Evolutionary conservation across 192 early-diverging fungal species (phyloP).

Genomic region (Dissophora globulifera): DNA sequence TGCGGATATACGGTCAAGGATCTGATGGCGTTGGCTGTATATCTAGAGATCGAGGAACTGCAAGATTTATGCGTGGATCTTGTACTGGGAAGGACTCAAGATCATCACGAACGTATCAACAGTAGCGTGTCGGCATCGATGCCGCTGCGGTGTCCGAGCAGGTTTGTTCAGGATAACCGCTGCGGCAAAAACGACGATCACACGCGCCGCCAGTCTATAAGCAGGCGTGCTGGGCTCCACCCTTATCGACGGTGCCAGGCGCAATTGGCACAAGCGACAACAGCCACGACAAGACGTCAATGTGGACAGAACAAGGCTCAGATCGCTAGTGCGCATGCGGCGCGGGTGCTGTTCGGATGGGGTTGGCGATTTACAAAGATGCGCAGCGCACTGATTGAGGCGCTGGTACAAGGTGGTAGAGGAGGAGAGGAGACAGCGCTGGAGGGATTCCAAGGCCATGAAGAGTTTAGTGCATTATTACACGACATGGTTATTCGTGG

Average conservation of each 20-base stretch:
- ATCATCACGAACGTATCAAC: too few species aligned
- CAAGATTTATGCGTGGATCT: conserved; percentile 33
- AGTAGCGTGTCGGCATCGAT: too few species aligned
- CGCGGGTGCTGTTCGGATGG: conserved; percentile 40
- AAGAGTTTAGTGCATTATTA: conserved; percentile 10
- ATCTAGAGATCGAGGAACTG: conserved; percentile 19
- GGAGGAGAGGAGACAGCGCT: conserved; percentile 1
- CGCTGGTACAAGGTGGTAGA: conserved; percentile 1
- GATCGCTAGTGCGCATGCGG: not conserved
- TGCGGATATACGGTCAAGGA: conserved; percentile 46
- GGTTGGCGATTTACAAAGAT: conserved; percentile 29
- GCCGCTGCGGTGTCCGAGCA: too few species aligned
- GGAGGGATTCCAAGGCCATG: conserved; percentile 14
- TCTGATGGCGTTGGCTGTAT: conserved; percentile 33
- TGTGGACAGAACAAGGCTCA: too few species aligned
- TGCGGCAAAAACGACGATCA: too few species aligned
- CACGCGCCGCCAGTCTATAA: too few species aligned
- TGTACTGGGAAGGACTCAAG: conserved; percentile 11
- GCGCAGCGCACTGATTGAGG: conserved; percentile 8
- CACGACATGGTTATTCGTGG: conserved; percentile 17
- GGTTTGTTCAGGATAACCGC: too few species aligned
- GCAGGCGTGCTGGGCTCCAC: not conserved
- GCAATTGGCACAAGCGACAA: too few species aligned
- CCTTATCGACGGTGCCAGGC: too few species aligned
- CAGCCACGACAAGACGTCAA: too few species aligned